These are phyloP conservation scores for Hypoxylon subgilvum DNA, from an alignment of 495 filamentous ascomycete genomes.

Conservation along the genomic window DNA sequence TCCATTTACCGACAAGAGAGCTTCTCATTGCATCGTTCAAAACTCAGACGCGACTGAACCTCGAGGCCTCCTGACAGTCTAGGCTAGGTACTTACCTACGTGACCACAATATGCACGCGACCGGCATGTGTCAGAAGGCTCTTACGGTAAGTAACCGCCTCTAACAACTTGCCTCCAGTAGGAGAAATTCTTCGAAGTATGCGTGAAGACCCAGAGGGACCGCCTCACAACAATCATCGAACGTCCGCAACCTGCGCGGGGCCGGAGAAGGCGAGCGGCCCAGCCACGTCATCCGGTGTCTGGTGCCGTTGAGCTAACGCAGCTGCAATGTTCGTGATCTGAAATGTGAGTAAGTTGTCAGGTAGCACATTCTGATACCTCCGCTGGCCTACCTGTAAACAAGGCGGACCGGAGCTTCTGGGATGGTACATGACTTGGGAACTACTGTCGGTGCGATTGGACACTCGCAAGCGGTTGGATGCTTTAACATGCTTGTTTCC, in stretches of 20 bases:
- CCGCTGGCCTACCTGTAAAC: neutral
- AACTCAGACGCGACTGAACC: too few relatives aligned
- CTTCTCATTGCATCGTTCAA: too few relatives aligned
- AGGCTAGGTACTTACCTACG: neutral
- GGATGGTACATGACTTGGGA: neutral
- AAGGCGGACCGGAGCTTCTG: neutral
- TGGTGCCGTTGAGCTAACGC: slow-evolving; percentile 9
- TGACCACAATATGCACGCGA: neutral
- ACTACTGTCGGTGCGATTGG: neutral
- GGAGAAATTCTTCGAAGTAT: slow-evolving; percentile 19
- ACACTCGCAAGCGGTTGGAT: slow-evolving; percentile 5
- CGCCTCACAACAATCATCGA: slow-evolving; percentile 20
- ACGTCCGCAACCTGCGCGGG: slow-evolving; percentile 1
- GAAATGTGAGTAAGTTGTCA: neutral
- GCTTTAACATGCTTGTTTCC: neutral
- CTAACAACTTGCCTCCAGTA: slow-evolving; percentile 5
- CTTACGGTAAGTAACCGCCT: neutral
- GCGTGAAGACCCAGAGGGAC: slow-evolving; percentile 24
- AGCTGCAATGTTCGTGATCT: neutral
- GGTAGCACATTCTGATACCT: slow-evolving; percentile 1
- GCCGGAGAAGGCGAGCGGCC: slow-evolving; percentile 5
- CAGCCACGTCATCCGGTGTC: slow-evolving; percentile 43
- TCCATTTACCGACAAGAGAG: neutral
- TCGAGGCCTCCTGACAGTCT: neutral
- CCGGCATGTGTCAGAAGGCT: neutral